Evolutionary conservation across 2,329 filamentous ascomycete species (phyloP), one percentile per base, ranked within the genome.

Genomic region (Scopulariopsis brevicaulis): DNA sequence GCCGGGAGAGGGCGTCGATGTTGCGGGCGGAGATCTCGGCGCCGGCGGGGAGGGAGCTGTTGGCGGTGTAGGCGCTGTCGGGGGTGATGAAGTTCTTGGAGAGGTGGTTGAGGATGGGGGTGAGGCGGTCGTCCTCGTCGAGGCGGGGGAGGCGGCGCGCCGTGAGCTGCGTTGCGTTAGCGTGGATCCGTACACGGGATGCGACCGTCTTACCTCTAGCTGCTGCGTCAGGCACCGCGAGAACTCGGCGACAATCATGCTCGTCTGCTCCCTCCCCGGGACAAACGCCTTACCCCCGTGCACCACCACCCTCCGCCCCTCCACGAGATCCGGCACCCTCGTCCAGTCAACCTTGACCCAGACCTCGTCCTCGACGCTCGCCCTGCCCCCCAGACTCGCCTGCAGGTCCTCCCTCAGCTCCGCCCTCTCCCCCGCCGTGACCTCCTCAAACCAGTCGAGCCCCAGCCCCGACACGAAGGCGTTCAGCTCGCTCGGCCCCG

Each of bases 261-360:
- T 94, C 60, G 88, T 76, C 71, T 97, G 91, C 69, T 96, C 91
- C 59, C 85, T 81, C 14, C 86, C 84, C 1, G 94, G 93, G 1
- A 99, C 93, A 67, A 91, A 99, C 1, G 94, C 94, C 70, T 90
- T 94, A 2, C 94, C 94, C 32, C 74, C 84, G 64, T 80, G 86
- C 63, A 97, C 63, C 58, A 94, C 85, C 1, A 96, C 89, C 56
- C 82, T 81, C 55, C 93, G 80, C 54, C 81, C 74, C 71, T 96
- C 92, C 0, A 99, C 85, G 43, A 99, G 74, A 61, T 97, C 93
- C 0, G 93, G 90, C 1, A 99, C 94, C 37, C 85, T 83, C 68
- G 91, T 88, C 91, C 93, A 99, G 66, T 96, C 90, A 1, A 97
- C 90, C 74, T 96, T 97, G 78, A 95, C 96, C 87, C 90, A 99